These are phyloP conservation scores for Aspergillus panamensis DNA, from an alignment of 495 filamentous ascomycete species.

Conservation along the genomic window DNA sequence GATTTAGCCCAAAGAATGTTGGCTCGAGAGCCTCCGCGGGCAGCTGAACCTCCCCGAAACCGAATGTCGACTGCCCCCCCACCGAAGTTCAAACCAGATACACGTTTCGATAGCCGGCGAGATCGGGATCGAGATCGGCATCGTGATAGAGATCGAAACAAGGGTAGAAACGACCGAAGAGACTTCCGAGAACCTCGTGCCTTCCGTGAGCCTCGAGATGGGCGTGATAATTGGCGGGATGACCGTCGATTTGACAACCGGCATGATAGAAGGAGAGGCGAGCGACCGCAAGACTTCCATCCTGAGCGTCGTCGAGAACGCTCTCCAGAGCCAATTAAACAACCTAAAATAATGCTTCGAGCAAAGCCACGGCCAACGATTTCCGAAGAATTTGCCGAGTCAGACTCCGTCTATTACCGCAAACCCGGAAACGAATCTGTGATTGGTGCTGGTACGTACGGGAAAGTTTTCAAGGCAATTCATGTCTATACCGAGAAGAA, in stretches of 20 bases:
- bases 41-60: constrained; percentile 37
- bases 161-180: constrained; percentile 37
- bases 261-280: constrained; percentile 36
- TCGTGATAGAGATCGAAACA: constrained; percentile 39
- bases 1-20: constrained; percentile 69
- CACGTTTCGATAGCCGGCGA: constrained; percentile 34
- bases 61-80: constrained; percentile 38
- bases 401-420: constrained; percentile 84
- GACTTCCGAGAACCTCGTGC: constrained; percentile 46
- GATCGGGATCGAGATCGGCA: constrained; percentile 44
- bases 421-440: constrained; percentile 95
- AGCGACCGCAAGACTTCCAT: constrained; percentile 34
- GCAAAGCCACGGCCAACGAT: constrained; percentile 69
- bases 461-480: constrained; percentile 97
- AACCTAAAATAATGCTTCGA: constrained; percentile 66
- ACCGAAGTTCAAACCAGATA: constrained; percentile 43
- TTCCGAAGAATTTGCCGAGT: constrained; percentile 63
- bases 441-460: constrained; percentile 88
- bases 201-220: constrained; percentile 49
- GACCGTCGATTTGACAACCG: constrained; percentile 39
- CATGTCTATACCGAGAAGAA: constrained; percentile 89
- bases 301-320: constrained; percentile 42
- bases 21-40: constrained; percentile 45
- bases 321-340: constrained; percentile 51
- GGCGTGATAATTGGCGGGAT: constrained; percentile 45